Evolutionary conservation across 73 alveolate species (phyloP).

Genomic region (Effrenium voratum): DNA sequence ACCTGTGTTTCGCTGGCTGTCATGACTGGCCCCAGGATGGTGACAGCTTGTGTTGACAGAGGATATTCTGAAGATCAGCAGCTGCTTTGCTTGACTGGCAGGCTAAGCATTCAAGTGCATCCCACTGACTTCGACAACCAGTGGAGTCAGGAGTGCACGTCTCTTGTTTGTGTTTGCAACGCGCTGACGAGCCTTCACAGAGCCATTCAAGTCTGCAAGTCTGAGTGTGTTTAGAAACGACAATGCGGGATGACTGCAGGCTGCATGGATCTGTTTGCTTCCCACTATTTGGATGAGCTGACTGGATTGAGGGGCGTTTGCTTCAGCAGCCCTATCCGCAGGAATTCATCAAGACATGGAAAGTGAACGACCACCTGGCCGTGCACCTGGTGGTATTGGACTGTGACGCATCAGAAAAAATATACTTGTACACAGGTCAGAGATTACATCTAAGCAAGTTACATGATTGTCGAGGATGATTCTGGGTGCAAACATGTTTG

Average conservation of each 20-base stretch:
- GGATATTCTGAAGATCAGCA: background rate
- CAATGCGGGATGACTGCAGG: no score
- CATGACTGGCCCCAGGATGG: no score
- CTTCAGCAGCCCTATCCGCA: background rate
- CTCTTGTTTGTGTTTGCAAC: background rate
- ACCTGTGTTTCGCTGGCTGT: no score
- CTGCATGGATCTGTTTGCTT: no score
- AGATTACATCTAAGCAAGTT: no score
- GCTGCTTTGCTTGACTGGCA: background rate
- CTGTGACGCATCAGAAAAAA: background rate
- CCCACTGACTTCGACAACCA: conserved; percentile 87
- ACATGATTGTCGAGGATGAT: no score
- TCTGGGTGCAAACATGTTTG: no score
- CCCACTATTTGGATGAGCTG: no score
- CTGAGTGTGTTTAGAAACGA: no score
- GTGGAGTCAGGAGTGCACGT: conserved; percentile 45
- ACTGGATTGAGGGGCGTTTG: background rate
- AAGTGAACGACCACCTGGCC: conserved; percentile 39
- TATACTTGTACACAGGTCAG: no score
- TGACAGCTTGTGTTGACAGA: background rate
- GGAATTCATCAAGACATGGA: conserved; percentile 62
- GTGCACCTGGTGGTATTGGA: background rate
- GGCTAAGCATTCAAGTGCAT: conserved; percentile 57
- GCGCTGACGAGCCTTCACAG: background rate
- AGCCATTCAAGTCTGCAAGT: background rate